A percentile compares a stretch with the other conserved stretches of the same genome.
phyloP scores from a whole-genome alignment of 1,284 basidiomycete genomes.

The Melampsora medusae region DNA sequence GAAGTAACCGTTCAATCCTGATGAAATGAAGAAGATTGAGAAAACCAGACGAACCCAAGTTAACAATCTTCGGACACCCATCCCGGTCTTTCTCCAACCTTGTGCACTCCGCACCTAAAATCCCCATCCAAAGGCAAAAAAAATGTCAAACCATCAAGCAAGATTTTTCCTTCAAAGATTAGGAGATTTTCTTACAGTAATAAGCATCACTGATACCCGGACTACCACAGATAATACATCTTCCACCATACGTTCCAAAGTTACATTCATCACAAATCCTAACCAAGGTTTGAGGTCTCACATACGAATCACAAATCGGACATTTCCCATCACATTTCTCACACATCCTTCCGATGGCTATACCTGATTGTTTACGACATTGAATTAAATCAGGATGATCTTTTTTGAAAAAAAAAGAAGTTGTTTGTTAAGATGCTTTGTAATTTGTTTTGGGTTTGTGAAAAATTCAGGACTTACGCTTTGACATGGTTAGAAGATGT shows the following conservation, averaged over 20 bases:
- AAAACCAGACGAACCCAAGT: conserved; percentile 67
- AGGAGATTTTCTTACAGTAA: conserved; percentile 74
- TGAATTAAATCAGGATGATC: conserved; percentile 78
- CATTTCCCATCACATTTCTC: conserved; percentile 99
- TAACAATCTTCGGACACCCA: conserved; percentile 98
- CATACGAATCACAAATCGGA: conserved; percentile 98
- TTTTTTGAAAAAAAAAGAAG: conserved; percentile 29
- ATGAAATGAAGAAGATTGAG: not conserved
- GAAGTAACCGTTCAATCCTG: not conserved
- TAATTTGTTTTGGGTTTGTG: no score
- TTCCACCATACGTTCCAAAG: conserved; percentile 88
- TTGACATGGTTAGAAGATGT: no score
- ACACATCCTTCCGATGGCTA: conserved; percentile 93
- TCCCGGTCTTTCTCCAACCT: conserved; percentile 94
- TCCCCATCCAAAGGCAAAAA: conserved; percentile 7
- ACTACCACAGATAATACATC: conserved; percentile 91
- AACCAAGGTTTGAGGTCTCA: conserved; percentile 93
- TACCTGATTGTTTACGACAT: conserved; percentile 93
- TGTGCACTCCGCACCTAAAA: conserved; percentile 64
- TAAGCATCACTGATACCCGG: conserved; percentile 93
- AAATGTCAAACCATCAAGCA: not conserved
- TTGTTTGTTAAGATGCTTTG: not conserved
- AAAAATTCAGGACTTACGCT: no score
- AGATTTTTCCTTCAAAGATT: no score
- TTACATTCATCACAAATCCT: conserved; percentile 99